A percentile compares a stretch with the other conserved stretches of the same genome.
phyloP scores from a whole-genome alignment of 306 rosid genomes.

The Cicer arietinum region DNA sequence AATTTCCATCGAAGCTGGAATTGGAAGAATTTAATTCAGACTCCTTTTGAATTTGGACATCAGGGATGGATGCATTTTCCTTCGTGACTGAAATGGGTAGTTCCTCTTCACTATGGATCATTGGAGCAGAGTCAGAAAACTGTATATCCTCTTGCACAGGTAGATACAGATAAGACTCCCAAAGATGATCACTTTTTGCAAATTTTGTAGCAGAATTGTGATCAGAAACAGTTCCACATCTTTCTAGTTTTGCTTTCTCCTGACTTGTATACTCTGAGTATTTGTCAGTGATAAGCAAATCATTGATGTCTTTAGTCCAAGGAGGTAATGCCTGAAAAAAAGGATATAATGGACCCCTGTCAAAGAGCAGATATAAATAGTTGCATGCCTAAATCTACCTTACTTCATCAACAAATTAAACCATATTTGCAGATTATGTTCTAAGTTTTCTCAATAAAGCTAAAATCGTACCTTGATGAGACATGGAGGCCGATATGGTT shows the following conservation, averaged over 20 bases:
- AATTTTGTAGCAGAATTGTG: not conserved
- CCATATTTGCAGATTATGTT: constrained; percentile 16
- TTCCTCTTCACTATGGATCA: not conserved
- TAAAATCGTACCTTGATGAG: constrained; percentile 49
- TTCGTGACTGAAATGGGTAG: constrained; percentile 11
- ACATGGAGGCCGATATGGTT: constrained; percentile 62
- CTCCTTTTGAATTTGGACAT: constrained; percentile 37
- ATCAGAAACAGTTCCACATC: not conserved
- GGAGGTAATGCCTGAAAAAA: constrained; percentile 52
- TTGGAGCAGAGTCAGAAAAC: not conserved
- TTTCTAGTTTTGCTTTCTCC: constrained; percentile 34
- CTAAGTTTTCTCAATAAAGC: not conserved
- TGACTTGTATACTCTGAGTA: constrained; percentile 1
- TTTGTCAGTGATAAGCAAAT: not conserved
- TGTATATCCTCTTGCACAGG: too few species aligned
- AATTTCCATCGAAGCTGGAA: not conserved
- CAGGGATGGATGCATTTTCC: constrained; percentile 32
- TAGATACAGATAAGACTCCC: not conserved
- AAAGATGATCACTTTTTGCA: not conserved
- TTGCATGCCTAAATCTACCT: constrained; percentile 25
- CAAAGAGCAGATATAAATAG: not conserved
- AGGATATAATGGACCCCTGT: constrained; percentile 13
- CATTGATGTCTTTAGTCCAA: constrained; percentile 33
- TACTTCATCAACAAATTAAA: constrained; percentile 12
- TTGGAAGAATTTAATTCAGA: constrained; percentile 40